Evolutionary conservation across 805 yeast species (phyloP).

Genomic region (Ogataea populi-albae): DNA sequence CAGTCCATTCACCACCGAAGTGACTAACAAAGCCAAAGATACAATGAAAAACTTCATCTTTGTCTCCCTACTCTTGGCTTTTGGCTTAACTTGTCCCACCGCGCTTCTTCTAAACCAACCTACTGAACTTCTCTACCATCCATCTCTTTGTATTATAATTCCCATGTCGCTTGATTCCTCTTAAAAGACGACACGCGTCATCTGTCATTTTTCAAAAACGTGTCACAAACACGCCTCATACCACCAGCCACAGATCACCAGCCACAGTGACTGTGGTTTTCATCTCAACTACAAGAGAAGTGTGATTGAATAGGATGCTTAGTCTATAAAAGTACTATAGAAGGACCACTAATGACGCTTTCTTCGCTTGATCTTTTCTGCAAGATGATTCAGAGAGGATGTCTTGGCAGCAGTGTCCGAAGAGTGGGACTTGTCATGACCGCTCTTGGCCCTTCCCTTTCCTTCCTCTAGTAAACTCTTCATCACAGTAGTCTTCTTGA

Average conservation of each 20-base stretch:
- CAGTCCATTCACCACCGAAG: constrained; percentile 40
- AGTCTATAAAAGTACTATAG: neutral
- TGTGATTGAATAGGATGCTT: no score
- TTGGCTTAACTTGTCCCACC: neutral
- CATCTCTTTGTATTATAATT: no score
- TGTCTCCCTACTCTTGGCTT: constrained; percentile 11
- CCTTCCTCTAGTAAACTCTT: constrained; percentile 70
- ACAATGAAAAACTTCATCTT: constrained; percentile 18
- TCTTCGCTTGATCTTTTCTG: constrained; percentile 50
- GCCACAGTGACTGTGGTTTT: no score
- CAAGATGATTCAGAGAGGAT: constrained; percentile 34
- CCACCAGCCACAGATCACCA: no score
- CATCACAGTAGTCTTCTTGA: constrained; percentile 85
- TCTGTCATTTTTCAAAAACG: no score
- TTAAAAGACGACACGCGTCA: no score
- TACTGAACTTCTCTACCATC: no score
- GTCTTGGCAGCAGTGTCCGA: constrained; percentile 20
- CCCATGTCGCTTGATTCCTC: no score
- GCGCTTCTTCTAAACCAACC: no score
- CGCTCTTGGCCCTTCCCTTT: constrained; percentile 45
- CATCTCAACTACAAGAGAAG: no score
- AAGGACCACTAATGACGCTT: no score
- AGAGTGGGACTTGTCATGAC: constrained; percentile 14
- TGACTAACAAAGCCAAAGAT: constrained; percentile 14
- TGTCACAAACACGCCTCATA: no score